phyloP scores from a whole-genome alignment of 148 eudicot genomes.

The Nepenthes mirabilis region DNA sequence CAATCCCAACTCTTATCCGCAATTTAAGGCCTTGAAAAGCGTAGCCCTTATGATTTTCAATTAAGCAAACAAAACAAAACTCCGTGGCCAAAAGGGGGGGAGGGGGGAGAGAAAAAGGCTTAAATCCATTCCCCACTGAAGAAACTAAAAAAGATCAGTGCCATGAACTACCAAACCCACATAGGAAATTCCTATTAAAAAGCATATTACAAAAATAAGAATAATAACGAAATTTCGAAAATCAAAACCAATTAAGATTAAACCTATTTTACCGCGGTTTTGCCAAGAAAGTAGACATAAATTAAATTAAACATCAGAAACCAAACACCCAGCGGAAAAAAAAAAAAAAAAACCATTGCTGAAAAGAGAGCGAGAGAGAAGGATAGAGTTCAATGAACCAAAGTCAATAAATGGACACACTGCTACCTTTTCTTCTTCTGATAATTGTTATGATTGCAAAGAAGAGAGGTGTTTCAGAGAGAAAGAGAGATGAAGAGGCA shows the following conservation, averaged over 20 bases:
- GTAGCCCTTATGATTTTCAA: background rate
- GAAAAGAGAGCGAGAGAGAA: background rate
- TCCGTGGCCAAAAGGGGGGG: slow-evolving; percentile 11
- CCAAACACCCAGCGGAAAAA: no score
- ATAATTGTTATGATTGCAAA: slow-evolving; percentile 3
- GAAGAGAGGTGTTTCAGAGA: slow-evolving; percentile 7
- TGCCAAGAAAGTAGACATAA: no score
- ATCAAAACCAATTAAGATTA: no score
- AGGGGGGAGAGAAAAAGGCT: background rate
- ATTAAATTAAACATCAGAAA: no score
- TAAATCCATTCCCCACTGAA: no score
- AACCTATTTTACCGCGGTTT: no score
- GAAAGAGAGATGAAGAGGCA: slow-evolving; percentile 5
- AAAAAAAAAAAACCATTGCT: background rate
- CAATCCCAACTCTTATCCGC: slow-evolving; percentile 13
- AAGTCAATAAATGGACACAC: background rate
- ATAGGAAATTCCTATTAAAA: no score
- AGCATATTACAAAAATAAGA: no score
- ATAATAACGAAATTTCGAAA: no score
- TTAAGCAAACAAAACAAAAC: slow-evolving; percentile 2
- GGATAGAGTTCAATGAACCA: background rate
- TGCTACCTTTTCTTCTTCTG: background rate
- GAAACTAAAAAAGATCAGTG: no score
- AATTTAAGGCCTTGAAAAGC: slow-evolving; percentile 25
- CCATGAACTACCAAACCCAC: no score